Evolutionary conservation across 495 filamentous ascomycete species (phyloP).

Genomic region (Parathielavia hyrcaniae): DNA sequence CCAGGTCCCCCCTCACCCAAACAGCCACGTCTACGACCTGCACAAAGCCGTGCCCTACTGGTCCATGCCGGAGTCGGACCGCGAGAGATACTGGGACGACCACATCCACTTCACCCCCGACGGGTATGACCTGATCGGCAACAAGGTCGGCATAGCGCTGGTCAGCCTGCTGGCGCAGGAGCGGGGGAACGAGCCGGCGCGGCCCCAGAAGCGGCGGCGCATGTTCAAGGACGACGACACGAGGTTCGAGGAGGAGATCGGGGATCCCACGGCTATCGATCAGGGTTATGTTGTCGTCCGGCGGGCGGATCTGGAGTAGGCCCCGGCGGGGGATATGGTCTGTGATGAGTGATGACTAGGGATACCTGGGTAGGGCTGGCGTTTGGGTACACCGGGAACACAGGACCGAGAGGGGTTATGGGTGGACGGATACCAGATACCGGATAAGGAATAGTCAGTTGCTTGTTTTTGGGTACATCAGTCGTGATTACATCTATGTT

Average conservation of each 20-base stretch:
- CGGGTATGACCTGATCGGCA: conserved; percentile 56
- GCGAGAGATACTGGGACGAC: conserved; percentile 53
- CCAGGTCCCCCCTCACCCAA: background rate
- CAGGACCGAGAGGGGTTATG: background rate
- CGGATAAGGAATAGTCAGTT: background rate
- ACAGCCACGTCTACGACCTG: conserved; percentile 51
- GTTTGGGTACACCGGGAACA: conserved; percentile 3
- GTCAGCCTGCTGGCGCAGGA: conserved; percentile 38
- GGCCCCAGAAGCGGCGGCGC: conserved; percentile 27
- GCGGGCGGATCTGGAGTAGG: conserved; percentile 38
- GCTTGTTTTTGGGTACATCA: background rate
- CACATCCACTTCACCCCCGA: conserved; percentile 52
- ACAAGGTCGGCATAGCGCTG: conserved; percentile 45
- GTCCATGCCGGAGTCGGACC: conserved; percentile 38
- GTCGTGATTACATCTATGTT: conserved; percentile 14
- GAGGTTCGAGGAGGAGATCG: conserved; percentile 40
- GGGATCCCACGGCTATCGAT: conserved; percentile 35
- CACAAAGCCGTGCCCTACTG: conserved; percentile 47
- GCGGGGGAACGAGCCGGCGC: conserved; percentile 24
- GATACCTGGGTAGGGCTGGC: conserved; percentile 5
- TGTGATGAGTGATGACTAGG: conserved; percentile 2
- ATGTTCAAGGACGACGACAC: conserved; percentile 33
- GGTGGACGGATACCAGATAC: background rate
- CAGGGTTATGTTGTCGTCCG: conserved; percentile 45
- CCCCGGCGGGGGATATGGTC: background rate